A percentile compares a stretch with the other conserved stretches of the same genome.
Evolutionary conservation across 2,329 filamentous ascomycete species (phyloP).

Genomic region (Epichloe scottii): DNA sequence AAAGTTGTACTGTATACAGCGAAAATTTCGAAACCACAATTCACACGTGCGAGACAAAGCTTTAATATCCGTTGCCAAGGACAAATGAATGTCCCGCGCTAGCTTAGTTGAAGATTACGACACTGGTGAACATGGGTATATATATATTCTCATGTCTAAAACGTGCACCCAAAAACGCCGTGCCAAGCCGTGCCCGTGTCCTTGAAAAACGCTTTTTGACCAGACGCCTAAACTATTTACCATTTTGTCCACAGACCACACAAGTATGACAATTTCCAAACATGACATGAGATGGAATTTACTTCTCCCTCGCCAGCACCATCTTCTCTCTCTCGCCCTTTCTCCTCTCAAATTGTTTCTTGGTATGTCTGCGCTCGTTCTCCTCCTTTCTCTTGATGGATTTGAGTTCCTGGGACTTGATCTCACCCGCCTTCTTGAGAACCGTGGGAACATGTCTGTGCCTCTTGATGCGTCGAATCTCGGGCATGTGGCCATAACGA

Average conservation of each 20-base stretch:
- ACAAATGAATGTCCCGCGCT: too few species aligned
- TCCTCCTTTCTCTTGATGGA: conserved; percentile 84
- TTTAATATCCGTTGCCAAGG: too few species aligned
- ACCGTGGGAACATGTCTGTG: conserved; percentile 87
- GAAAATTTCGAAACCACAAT: too few species aligned
- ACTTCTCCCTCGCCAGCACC: conserved; percentile 56
- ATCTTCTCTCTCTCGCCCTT: conserved; percentile 85
- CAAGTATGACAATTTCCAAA: not conserved
- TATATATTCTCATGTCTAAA: not conserved
- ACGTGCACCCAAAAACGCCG: conserved; percentile 2
- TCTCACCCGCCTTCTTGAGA: conserved; percentile 90
- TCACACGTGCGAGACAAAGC: too few species aligned
- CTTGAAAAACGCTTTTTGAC: too few species aligned
- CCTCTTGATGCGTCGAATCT: conserved; percentile 78
- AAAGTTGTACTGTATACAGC: too few species aligned
- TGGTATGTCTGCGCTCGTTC: conserved; percentile 84
- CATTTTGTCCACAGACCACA: not conserved
- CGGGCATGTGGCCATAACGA: conserved; percentile 89
- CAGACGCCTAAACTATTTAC: not conserved
- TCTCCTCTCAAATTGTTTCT: conserved; percentile 64
- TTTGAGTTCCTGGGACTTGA: conserved; percentile 80
- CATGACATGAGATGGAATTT: conserved; percentile 6
- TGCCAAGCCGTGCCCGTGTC: conserved; percentile 2
- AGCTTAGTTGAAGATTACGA: too few species aligned
- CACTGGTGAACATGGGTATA: too few species aligned